These are phyloP conservation scores for Torulaspora maleeae DNA, from an alignment of 805 yeast genomes.

Conservation along the genomic window DNA sequence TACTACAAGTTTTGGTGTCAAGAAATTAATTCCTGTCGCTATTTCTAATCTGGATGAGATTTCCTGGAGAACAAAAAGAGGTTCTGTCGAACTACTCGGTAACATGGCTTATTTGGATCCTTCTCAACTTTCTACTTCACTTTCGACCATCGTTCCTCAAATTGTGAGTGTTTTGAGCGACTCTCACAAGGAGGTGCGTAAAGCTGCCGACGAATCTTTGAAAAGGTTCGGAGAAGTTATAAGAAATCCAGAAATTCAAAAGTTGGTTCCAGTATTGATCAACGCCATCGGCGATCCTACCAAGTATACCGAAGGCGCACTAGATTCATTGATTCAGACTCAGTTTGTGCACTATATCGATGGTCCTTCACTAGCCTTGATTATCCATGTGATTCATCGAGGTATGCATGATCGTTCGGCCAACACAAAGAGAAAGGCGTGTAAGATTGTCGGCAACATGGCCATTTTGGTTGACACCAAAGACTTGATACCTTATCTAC, in stretches of 20 bases:
- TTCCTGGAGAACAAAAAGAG: conserved; percentile 95
- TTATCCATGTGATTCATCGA: conserved; percentile 89
- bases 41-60: conserved; percentile 78
- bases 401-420: conserved; percentile 97
- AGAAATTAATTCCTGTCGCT: conserved; percentile 85
- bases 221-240: conserved; percentile 95
- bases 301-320: conserved; percentile 77
- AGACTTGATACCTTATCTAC: conserved; percentile 81
- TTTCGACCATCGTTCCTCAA: conserved; percentile 90
- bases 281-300: conserved; percentile 97
- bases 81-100: conserved; percentile 93
- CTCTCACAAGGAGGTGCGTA: conserved; percentile 93
- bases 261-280: conserved; percentile 78
- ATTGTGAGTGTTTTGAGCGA: conserved; percentile 93
- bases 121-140: conserved; percentile 80
- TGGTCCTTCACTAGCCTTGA: conserved; percentile 94
- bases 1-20: conserved; percentile 90
- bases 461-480: conserved; percentile 86
- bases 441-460: conserved; percentile 99
- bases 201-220: conserved; percentile 86
- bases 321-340: conserved; percentile 80
- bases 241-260: conserved; percentile 93
- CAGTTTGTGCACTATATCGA: conserved; percentile 97
- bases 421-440: conserved; percentile 82
- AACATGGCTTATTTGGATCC: conserved; percentile 98